These are phyloP conservation scores for Xylaria grammica DNA, from an alignment of 495 filamentous ascomycete species.

Conservation along the genomic window DNA sequence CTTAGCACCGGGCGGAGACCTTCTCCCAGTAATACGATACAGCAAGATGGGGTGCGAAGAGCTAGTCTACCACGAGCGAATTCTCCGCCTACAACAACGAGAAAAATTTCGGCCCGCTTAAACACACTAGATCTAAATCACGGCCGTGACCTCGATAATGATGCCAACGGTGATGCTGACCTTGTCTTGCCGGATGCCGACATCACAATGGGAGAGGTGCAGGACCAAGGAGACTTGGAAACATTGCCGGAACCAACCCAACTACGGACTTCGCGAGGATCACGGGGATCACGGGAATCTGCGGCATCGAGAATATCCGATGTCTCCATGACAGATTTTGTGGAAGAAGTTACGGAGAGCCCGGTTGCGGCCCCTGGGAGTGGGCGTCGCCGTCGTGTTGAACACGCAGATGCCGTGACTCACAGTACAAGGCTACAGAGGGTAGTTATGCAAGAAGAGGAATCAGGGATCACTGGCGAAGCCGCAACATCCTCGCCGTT, in stretches of 20 bases:
- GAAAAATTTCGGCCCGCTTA: slow-evolving; percentile 6
- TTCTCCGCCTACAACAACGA: slow-evolving; percentile 21
- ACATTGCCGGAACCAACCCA: slow-evolving; percentile 16
- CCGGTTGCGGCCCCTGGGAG: slow-evolving; percentile 55
- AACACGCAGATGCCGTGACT: slow-evolving; percentile 31
- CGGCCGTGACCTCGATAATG: neutral
- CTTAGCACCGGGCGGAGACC: slow-evolving; percentile 23
- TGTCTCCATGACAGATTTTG: slow-evolving; percentile 29
- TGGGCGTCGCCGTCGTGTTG: slow-evolving; percentile 42
- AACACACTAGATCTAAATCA: slow-evolving; percentile 7
- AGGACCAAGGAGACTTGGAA: slow-evolving; percentile 19
- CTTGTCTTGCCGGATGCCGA: neutral
- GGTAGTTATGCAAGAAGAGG: slow-evolving; percentile 35
- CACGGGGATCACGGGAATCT: slow-evolving; percentile 17
- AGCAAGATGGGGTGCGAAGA: neutral
- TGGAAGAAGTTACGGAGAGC: slow-evolving; percentile 53
- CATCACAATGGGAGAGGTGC: slow-evolving; percentile 12
- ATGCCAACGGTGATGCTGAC: neutral
- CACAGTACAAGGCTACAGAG: slow-evolving; percentile 41
- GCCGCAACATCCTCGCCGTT: slow-evolving; percentile 46
- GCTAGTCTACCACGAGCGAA: neutral
- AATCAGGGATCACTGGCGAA: slow-evolving; percentile 27
- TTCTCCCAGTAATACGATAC: slow-evolving; percentile 23
- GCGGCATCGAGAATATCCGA: slow-evolving; percentile 23
- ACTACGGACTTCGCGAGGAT: neutral